A percentile compares a stretch with the other conserved stretches of the same genome.
These are phyloP conservation scores for Saccharomyces kudriavzevii DNA, from an alignment of 805 yeast genomes.

Conservation along the genomic window DNA sequence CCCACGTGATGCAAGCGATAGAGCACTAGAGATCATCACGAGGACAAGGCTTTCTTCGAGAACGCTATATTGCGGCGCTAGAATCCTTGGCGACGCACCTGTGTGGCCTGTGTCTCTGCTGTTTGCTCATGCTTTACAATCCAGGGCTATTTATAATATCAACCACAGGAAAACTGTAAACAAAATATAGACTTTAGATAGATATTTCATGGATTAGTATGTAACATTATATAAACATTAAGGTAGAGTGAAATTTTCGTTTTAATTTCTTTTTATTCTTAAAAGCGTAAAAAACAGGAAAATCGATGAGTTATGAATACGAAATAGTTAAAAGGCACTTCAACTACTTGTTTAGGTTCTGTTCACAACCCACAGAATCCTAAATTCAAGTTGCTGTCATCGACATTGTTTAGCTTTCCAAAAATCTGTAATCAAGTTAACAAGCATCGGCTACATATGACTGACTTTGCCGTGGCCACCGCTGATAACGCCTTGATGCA, in stretches of 20 bases:
- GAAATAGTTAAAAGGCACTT: background rate
- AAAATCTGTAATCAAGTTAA: background rate
- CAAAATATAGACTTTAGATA: background rate
- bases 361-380: background rate
- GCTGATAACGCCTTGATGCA: background rate
- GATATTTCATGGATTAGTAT: background rate
- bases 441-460: background rate
- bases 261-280: background rate
- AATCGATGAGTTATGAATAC: background rate
- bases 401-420: background rate
- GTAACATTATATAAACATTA: background rate
- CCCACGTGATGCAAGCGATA: constrained; percentile 36
- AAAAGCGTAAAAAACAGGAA: background rate
- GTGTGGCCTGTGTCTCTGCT: constrained; percentile 75
- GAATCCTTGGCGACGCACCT: constrained; percentile 74
- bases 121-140: constrained; percentile 70
- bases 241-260: background rate
- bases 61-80: constrained; percentile 57
- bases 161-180: background rate
- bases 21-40: constrained; percentile 40
- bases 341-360: background rate
- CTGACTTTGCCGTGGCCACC: background rate
- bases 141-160: constrained; percentile 40
- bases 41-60: constrained; percentile 45
- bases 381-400: background rate